A percentile compares a stretch with the other conserved stretches of the same genome.
Evolutionary conservation across 768 basidiomycete species (phyloP).

Genomic region (Collybiopsis confluens): DNA sequence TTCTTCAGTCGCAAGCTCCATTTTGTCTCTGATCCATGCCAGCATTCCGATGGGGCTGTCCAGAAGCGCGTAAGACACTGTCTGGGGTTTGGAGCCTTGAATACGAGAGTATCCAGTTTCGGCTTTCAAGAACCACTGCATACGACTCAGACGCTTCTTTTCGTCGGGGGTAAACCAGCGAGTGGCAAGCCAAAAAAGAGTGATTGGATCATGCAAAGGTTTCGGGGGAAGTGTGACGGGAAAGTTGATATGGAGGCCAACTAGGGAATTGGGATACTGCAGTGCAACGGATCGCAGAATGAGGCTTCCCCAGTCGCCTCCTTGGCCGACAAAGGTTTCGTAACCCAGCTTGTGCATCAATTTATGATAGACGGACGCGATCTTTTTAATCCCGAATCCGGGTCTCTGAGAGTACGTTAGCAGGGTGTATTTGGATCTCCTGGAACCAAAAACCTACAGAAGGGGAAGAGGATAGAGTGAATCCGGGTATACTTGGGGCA

Average conservation of each 20-base stretch:
- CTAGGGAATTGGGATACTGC: constrained; percentile 19
- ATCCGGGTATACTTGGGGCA: constrained; percentile 28
- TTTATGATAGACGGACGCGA: constrained; percentile 27
- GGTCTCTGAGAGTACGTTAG: constrained; percentile 20
- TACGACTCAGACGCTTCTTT: constrained; percentile 22
- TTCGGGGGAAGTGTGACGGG: constrained; percentile 20
- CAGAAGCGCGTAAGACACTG: constrained; percentile 39
- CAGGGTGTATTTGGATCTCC: neutral
- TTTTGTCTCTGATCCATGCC: constrained; percentile 44
- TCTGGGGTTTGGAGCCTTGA: constrained; percentile 41
- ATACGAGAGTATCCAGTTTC: constrained; percentile 32
- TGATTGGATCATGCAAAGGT: constrained; percentile 18
- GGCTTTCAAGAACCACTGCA: constrained; percentile 23
- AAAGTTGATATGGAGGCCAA: constrained; percentile 27
- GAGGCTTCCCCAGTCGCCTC: constrained; percentile 30
- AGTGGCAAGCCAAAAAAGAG: constrained; percentile 21
- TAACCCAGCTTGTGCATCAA: constrained; percentile 30
- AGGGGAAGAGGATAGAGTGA: constrained; percentile 27
- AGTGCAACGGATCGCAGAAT: constrained; percentile 24
- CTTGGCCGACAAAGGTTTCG: constrained; percentile 25
- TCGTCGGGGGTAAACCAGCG: constrained; percentile 29
- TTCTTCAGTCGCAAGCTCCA: constrained; percentile 19
- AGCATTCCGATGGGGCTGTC: constrained; percentile 51
- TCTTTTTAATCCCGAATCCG: constrained; percentile 20
- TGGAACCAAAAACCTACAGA: constrained; percentile 18